These are phyloP conservation scores for Penicillium chermesinum DNA, from an alignment of 495 filamentous ascomycete species.

Conservation along the genomic window DNA sequence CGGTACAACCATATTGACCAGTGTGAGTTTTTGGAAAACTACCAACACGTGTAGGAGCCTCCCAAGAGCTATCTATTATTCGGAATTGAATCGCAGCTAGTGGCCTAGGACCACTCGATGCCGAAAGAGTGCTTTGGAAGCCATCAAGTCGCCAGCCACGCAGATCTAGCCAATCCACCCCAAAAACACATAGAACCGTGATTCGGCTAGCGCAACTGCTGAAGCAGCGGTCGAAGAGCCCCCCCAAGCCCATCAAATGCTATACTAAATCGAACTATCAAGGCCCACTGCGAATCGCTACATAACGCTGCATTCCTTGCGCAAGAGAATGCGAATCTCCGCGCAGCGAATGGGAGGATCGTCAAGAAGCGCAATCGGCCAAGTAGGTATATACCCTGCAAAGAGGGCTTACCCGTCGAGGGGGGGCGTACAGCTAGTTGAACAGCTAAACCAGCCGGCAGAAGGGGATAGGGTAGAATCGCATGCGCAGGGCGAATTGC, in stretches of 20 bases:
- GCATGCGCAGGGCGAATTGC: background rate
- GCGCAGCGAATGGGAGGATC: background rate
- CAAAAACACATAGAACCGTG: background rate
- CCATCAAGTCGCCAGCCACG: background rate
- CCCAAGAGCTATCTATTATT: background rate
- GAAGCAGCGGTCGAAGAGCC: background rate
- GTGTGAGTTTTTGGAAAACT: background rate
- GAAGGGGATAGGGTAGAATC: background rate
- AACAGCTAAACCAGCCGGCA: background rate
- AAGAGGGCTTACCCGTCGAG: background rate
- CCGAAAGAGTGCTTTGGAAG: constrained; percentile 1
- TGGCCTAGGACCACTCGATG: background rate
- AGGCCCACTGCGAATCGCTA: background rate
- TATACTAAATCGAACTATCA: background rate
- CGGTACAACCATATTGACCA: background rate
- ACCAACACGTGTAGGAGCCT: too few species aligned
- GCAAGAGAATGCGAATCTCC: background rate
- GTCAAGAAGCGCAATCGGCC: background rate
- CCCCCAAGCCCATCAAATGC: background rate
- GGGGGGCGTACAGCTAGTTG: constrained; percentile 1
- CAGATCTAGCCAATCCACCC: background rate
- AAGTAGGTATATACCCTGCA: background rate
- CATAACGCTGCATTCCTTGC: background rate
- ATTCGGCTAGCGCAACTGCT: background rate
- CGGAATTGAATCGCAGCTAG: background rate